Percentiles rank a stretch among this genome's conserved stretches.
These are phyloP conservation scores for Raffaelea albimanens DNA, from an alignment of 2,329 filamentous ascomycete species.

Conservation along the genomic window DNA sequence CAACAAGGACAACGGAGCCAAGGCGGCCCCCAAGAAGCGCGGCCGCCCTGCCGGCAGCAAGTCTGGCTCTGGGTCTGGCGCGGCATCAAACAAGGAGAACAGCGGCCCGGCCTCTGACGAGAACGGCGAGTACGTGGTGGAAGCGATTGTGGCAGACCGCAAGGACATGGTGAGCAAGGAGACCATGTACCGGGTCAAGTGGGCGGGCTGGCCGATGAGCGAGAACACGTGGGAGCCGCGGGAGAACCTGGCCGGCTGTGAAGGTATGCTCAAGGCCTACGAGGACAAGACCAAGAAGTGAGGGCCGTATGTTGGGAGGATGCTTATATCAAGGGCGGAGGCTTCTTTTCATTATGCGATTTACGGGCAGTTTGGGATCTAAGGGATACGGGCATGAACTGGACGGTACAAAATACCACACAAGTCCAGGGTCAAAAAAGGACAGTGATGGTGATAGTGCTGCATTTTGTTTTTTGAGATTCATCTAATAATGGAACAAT, in stretches of 20 bases:
- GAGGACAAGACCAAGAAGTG: slow-evolving; percentile 15
- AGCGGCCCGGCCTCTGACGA: slow-evolving; percentile 1
- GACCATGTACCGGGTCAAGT: slow-evolving; percentile 41
- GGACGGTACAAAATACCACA: no score
- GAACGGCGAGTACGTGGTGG: slow-evolving; percentile 33
- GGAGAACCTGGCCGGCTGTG: slow-evolving; percentile 31
- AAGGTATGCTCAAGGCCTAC: slow-evolving; percentile 24
- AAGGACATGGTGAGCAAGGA: slow-evolving; percentile 27
- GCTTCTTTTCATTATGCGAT: no score
- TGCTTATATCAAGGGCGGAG: no score
- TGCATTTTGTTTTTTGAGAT: no score
- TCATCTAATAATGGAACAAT: no score
- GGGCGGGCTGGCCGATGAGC: slow-evolving; percentile 34
- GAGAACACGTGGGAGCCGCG: slow-evolving; percentile 47
- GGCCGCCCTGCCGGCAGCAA: not conserved
- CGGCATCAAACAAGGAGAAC: slow-evolving; percentile 3
- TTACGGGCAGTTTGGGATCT: no score
- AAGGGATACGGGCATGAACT: no score
- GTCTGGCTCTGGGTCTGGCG: slow-evolving; percentile 5
- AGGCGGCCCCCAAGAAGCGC: slow-evolving; percentile 6
- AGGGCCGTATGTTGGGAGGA: no score
- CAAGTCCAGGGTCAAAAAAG: no score
- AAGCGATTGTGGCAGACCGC: slow-evolving; percentile 32
- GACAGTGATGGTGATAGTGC: no score
- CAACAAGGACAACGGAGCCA: not conserved